Evolutionary conservation across 2,329 filamentous ascomycete genomes (phyloP).

Genomic region (Colletotrichum ledebouriae): DNA sequence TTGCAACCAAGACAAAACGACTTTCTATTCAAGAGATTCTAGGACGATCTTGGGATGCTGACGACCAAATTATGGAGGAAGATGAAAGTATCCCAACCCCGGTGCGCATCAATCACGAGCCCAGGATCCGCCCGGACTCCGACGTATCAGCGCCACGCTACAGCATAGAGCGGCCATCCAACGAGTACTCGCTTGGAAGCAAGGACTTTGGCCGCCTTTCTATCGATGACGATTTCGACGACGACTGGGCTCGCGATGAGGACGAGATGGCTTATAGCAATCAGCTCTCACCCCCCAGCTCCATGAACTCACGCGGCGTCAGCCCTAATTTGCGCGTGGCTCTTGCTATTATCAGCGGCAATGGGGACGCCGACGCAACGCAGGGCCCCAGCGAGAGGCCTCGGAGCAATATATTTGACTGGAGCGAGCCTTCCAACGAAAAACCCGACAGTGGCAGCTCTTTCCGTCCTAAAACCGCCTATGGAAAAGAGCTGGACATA

Average conservation of each 20-base stretch:
- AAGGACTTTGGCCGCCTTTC: constrained; percentile 65
- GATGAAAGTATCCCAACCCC: constrained; percentile 70
- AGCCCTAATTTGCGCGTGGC: constrained; percentile 68
- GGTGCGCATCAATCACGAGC: constrained; percentile 55
- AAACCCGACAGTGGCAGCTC: constrained; percentile 71
- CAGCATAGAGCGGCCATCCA: constrained; percentile 47
- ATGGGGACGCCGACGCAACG: constrained; percentile 52
- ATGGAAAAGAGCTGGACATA: constrained; percentile 79
- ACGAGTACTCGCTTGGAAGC: constrained; percentile 51
- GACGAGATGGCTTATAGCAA: constrained; percentile 67
- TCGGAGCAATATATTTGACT: constrained; percentile 81
- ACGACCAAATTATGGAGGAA: constrained; percentile 72
- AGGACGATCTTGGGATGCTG: constrained; percentile 66
- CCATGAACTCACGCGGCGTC: constrained; percentile 65
- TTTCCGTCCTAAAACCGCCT: constrained; percentile 79
- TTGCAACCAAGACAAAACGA: constrained; percentile 66
- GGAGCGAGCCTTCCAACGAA: constrained; percentile 78
- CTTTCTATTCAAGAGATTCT: constrained; percentile 72
- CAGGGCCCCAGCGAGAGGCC: constrained; percentile 61
- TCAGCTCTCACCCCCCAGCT: constrained; percentile 70
- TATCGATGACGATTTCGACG: constrained; percentile 72
- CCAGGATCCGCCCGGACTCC: constrained; percentile 44
- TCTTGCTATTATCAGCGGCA: constrained; percentile 66
- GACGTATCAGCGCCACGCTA: constrained; percentile 47
- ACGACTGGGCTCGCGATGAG: constrained; percentile 72